A percentile compares a stretch with the other conserved stretches of the same genome.
These are phyloP conservation scores for Penicillium macrosclerotiorum DNA, from an alignment of 495 filamentous ascomycete species.

Conservation along the genomic window DNA sequence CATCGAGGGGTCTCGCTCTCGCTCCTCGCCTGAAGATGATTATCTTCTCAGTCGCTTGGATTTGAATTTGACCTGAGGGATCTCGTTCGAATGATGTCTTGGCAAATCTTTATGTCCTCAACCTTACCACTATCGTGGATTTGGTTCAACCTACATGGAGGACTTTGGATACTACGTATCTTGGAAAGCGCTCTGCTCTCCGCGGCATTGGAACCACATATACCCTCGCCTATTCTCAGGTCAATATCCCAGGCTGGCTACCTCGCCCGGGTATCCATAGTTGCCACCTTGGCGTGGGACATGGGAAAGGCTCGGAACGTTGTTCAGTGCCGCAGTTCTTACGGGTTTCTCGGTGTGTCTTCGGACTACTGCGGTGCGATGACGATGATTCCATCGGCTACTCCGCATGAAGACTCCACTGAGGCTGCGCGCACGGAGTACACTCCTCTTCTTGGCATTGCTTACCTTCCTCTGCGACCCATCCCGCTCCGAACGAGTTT, in stretches of 20 bases:
- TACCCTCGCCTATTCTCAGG: no score
- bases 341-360: no score
- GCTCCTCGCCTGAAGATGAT: conserved; percentile 19
- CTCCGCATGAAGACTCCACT: conserved; percentile 18
- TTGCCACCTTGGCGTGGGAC: neutral
- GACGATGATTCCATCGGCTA: conserved; percentile 9
- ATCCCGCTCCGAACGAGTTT: no score
- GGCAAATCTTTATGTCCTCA: neutral
- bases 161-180: neutral
- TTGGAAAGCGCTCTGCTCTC: no score
- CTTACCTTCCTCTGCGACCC: no score
- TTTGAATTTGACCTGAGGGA: conserved; percentile 28
- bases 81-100: neutral
- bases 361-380: conserved; percentile 12
- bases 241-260: no score
- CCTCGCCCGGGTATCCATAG: no score
- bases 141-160: neutral
- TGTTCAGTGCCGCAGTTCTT: neutral
- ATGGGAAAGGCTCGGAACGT: neutral
- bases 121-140: neutral
- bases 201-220: neutral
- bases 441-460: conserved; percentile 22
- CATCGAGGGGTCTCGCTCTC: conserved; percentile 10
- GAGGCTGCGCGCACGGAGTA: conserved; percentile 11
- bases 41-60: conserved; percentile 29